Percentiles rank a stretch among this genome's conserved stretches.
Evolutionary conservation across 768 basidiomycete genomes (phyloP).

Genomic region (Cubamyces lactineus): DNA sequence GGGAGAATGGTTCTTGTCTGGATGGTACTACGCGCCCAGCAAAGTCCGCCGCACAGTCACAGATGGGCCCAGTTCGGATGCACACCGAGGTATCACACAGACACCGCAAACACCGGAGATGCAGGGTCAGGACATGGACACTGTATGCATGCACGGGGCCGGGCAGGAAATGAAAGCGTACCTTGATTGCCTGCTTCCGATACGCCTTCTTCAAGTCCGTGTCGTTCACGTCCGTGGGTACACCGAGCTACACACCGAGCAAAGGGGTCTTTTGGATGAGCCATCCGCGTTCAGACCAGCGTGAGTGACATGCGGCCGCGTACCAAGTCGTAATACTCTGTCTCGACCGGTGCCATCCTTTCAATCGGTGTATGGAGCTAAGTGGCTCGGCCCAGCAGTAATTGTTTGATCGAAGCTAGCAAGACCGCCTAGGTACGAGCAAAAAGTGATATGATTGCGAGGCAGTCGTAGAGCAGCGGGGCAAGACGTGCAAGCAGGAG

Average conservation of each 20-base stretch:
- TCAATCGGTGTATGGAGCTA: not conserved
- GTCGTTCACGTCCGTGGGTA: slow-evolving; percentile 73
- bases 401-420: slow-evolving; percentile 3
- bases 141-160: not conserved
- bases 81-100: not conserved
- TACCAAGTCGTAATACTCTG: slow-evolving; percentile 87
- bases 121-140: not conserved
- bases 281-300: slow-evolving; percentile 5
- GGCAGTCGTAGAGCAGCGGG: slow-evolving; percentile 11
- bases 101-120: not conserved
- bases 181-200: slow-evolving; percentile 92
- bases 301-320: slow-evolving; percentile 31
- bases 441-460: not conserved
- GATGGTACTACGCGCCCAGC: slow-evolving; percentile 68
- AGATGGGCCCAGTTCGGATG: not conserved
- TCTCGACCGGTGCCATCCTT: slow-evolving; percentile 84
- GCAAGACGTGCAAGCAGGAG: slow-evolving; percentile 1
- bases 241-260: slow-evolving; percentile 56
- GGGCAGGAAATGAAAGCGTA: slow-evolving; percentile 34
- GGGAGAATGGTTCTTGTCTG: slow-evolving; percentile 92
- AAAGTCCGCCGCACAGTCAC: slow-evolving; percentile 3
- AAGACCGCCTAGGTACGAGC: not conserved
- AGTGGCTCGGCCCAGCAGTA: not conserved
- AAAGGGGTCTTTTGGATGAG: slow-evolving; percentile 1
- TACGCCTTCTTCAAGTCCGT: slow-evolving; percentile 93